Base-by-base conservation (phyloP, 768 basidiomycete genomes). In the Pisolithus marmoratus region DNA sequence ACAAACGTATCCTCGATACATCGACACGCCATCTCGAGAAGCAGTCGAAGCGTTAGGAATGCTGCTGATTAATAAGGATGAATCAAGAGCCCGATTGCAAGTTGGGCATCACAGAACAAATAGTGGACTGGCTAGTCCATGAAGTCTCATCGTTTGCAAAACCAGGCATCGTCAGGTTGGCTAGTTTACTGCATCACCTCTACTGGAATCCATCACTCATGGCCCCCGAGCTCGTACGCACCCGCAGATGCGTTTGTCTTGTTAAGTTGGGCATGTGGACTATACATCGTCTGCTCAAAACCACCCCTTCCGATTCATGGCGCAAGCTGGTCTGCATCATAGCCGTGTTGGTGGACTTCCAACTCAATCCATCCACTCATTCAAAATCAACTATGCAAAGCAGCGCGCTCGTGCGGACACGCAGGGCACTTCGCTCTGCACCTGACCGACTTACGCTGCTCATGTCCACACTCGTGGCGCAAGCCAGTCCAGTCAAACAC, bases 1-100 rank as follows among this genome's bases (percentile, higher is more conserved):
- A 2, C 70, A 81, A 48, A 92, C 88, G 0, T 87, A 90, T 66
- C 82, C 87, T 15, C 81, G 85, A 59, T 93, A 93, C 73, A 71
- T 81, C 41, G 92, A 94, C 64, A 65, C 75, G 2, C 62, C 74
- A 45, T 94, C 91, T 1, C 75, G 84, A 54, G 76, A 81, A 50
- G 87, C 87, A 2, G 86, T 89, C 1, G 83, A 90, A 59, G 69
- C 70, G 2, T 76, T 91, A 27, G 82, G 80, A 0, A 76, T 81
- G 63, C 79, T 81, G 44, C 60, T 93, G 50, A 78, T 90, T 19
- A 70, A 72, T 23, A 79, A 79, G 36, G 87, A 91, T 58, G 81
- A 84, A 53, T 77, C 70, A 14, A 60, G 71, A 22, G 59, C 8
- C 26, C 42, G 76, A 76, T 53, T 68, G 64, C 19, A 80, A 75